Evolutionary conservation across 306 rosid genomes (phyloP).

Genomic region (Myrica gale): DNA sequence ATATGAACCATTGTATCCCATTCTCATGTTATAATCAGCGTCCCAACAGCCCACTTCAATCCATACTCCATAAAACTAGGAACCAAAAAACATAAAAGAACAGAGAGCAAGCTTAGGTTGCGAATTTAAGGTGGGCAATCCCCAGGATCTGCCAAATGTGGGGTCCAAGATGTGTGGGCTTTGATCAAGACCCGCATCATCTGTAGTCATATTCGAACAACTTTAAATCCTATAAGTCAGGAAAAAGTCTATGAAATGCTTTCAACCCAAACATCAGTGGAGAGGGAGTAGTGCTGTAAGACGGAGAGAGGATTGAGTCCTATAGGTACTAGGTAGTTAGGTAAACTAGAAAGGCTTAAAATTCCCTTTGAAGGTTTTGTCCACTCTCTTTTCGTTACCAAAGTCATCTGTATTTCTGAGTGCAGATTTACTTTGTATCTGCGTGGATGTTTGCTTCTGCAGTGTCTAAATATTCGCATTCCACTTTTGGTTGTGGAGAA

Average conservation of each 20-base stretch:
- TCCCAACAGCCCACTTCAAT: background rate
- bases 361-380: background rate
- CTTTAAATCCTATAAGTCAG: slow-evolving; percentile 8
- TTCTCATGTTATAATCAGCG: background rate
- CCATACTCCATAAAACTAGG: background rate
- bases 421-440: slow-evolving; percentile 2
- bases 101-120: background rate
- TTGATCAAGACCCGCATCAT: background rate
- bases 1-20: background rate
- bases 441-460: background rate
- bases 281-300: slow-evolving; percentile 10
- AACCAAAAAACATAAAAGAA: background rate
- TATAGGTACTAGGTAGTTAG: background rate
- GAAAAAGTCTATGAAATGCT: background rate
- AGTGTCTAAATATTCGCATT: slow-evolving; percentile 7
- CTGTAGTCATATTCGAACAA: slow-evolving; percentile 9
- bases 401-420: background rate
- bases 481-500: background rate
- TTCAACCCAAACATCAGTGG: background rate
- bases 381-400: slow-evolving; percentile 3
- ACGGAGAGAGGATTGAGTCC: background rate
- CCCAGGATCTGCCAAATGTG: background rate
- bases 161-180: background rate
- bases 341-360: slow-evolving; percentile 9
- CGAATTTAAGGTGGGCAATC: background rate